Base-by-base conservation (phyloP, 768 basidiomycete species). In the Termitomyces sp. region DNA sequence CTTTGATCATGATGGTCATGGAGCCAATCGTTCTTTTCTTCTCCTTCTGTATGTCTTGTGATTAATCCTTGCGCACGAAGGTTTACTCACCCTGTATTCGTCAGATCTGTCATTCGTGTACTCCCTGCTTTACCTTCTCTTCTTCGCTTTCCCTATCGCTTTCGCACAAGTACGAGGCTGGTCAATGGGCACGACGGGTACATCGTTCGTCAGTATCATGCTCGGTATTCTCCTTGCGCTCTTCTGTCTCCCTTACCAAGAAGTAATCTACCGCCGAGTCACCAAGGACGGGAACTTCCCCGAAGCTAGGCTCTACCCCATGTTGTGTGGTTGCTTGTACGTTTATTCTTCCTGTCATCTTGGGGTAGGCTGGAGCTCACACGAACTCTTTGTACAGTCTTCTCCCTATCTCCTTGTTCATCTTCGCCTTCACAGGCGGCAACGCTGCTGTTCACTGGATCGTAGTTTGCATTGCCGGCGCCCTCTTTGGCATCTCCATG, bases 51-150 rank as follows among this genome's bases (percentile, higher is more conserved):
- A 40, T 5, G 56, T 39, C 5, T 16, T 35, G 8, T 16, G 14
- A 0, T 37, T 19, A 0, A 27, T 23, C n/a, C 6, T 44, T 5
- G 35, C 16, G 11, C 16, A 45, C 19, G 17, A 40, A 37, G 16
- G 8, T 14, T 9, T 49, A 10, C 5, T 51, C 25, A 51, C 3
- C 25, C 2, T 10, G 5, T n/a, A 14, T 35, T 4, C 11, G 9
- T n/a, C 41, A 75, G 75, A 75, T 64, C 69, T 80, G 0, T 75
- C 75, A 1, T 74, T 80, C 59, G 65, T 78, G 5, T 79, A 76
- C 62, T 69, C 73, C 32, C 59, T 77, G 9, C 63, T 79, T 2
- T 79, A 78, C 61, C 64, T 76, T 10, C 62, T 76, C 39, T 77
- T 78, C 67, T 73, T 73, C 50, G 76, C 74, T 0, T 75, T 76